These are phyloP conservation scores for Meira nashicola DNA, from an alignment of 1,284 basidiomycete species.

Conservation along the genomic window DNA sequence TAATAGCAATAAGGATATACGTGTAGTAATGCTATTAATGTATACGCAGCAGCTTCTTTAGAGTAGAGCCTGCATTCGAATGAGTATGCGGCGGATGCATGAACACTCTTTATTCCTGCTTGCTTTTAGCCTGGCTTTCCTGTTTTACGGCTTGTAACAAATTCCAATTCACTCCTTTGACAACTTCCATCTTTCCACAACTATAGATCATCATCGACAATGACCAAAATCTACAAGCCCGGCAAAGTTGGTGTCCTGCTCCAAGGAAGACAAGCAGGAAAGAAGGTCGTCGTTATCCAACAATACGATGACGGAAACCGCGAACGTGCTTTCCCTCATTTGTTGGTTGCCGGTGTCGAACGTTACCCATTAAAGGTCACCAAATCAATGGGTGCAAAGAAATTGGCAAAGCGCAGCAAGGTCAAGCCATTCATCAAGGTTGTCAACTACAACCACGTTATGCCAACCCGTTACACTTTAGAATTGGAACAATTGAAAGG, in stretches of 20 bases:
- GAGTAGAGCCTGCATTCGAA: too few relatives aligned
- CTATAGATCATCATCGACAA: constrained; percentile 16
- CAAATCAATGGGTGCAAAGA: constrained; percentile 52
- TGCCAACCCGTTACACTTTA: constrained; percentile 53
- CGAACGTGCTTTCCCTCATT: constrained; percentile 50
- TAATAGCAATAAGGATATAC: too few relatives aligned
- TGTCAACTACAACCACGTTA: constrained; percentile 53
- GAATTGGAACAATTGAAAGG: constrained; percentile 53
- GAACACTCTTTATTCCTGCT: too few relatives aligned
- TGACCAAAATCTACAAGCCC: constrained; percentile 52
- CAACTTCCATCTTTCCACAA: background rate
- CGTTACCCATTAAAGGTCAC: constrained; percentile 53
- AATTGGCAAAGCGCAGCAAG: constrained; percentile 52
- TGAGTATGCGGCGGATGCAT: too few relatives aligned
- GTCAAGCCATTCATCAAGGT: constrained; percentile 53
- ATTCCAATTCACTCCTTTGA: background rate
- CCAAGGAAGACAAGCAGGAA: constrained; percentile 51
- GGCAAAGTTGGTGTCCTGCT: constrained; percentile 68
- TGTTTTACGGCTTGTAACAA: too few relatives aligned
- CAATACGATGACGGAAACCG: constrained; percentile 53
- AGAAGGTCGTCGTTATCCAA: constrained; percentile 54
- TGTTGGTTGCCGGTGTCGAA: constrained; percentile 52
- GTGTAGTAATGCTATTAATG: too few relatives aligned
- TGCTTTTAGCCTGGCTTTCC: too few relatives aligned
- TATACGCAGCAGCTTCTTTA: too few relatives aligned